Evolutionary conservation across 1,139 yeast genomes (phyloP), one percentile per base, ranked within the genome.

Genomic region (Nematodospora anomalae): DNA sequence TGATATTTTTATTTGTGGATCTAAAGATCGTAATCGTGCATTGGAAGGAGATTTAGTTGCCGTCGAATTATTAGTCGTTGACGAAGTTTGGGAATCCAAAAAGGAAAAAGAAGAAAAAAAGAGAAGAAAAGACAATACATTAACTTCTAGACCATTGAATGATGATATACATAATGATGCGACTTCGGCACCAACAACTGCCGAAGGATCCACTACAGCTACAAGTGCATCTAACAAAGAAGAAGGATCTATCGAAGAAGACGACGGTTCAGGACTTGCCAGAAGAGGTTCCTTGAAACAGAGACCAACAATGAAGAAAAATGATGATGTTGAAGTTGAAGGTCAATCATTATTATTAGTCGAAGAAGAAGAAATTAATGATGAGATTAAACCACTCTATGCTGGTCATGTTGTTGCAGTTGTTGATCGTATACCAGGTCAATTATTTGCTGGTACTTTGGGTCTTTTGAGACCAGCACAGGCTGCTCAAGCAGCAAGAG

Each of bases 321-420:
- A 89, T 55, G 98, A 92, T 58, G 98, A 92, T 57, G 96, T 92
- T 22, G 98, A 92, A 64, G 98, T 92, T 32, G 98, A 92, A 62
- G 98, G 98, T 34, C 98, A 92, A 64, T 85, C 95, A 2, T 71
- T 92, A 45, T 67, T 92, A 33, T 70, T 92, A 42, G 95, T 85
- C 13, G 98, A 92, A 62, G 98, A 92, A 58, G 97, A 92, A 55
- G 97, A 90, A 58, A 84, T 89, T 47, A 88, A 84, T 55, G 97
- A 92, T 57, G 96, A 87, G 33, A 79, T 82, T 48, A 90, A 87
- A 59, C 98, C 98, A 7, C 71, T 92, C 38, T 92, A 92, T 55
- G 97, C 98, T 2, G 98, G 98, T 25, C 98, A 92, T 56, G 96
- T 92, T 41, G 97, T 92, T 44, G 98, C 98, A 1, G 96, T 92